Base-by-base conservation (phyloP, 371 early-diverging fungal genomes). In the Mucor mucedo region DNA sequence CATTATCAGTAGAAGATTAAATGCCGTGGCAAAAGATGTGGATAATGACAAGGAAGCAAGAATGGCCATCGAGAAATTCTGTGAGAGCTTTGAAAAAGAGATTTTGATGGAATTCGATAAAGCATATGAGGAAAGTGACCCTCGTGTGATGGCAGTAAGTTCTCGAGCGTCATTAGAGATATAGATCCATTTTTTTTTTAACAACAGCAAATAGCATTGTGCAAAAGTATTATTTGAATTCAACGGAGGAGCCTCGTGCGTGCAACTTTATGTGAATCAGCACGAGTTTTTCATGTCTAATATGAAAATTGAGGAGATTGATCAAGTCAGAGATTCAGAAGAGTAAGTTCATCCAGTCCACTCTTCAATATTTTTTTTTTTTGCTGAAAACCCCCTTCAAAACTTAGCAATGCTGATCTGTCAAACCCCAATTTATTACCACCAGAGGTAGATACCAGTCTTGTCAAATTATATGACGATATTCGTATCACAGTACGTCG, bases 261-360 rank as follows among this genome's bases (percentile, higher is more conserved):
- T 97, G 13, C 95, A 95, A 65, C 91, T 88, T 6, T 98, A 96
- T 66, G 91, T 98, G 39, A 96, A 95, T 77, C 98, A 97, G 71
- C 97, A 98, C 67, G 93, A 93, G 60, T 96, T 98, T 65, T 97
- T 98, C 66, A 88, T 94, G 73, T 89, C 92, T 29, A 87, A 91
- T 60, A 78, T 90, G 70, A 90, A 91, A 49, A 76, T 91, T 59
- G 83, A 78, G 41, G 90, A 89, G 69, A 67, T 77, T 50, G 84
- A 82, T n/a, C 66, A 76, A 10, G 27, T 69, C 5, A 59, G 76
- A 33, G 69, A 66, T 49, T 75, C 79, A 2, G 79, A 79, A 66
- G 79, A 82, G 81, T 81, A 74, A 69, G 78, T 30, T 27, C 30
- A n/a, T 50, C 16, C 14, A 35, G 33, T 8, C 2, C n/a, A 35